phyloP scores from a whole-genome alignment of 148 eudicot species.

The Chenopodium berlandieri region DNA sequence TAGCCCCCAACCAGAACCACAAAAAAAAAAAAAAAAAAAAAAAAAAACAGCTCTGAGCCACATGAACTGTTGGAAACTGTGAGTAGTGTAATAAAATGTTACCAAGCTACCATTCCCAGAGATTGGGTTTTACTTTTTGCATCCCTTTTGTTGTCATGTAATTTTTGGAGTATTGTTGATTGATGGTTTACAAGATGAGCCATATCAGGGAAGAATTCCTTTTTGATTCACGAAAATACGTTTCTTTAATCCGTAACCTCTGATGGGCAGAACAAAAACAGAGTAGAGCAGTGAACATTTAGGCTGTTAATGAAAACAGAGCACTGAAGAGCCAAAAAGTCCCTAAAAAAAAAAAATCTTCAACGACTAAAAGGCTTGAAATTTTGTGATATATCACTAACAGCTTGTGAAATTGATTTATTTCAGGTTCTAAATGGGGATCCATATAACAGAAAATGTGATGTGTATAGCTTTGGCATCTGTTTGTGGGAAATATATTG shows the following conservation, averaged over 20 bases:
- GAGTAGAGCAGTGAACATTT: neutral
- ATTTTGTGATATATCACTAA: conserved; percentile 12
- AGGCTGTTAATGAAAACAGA: neutral
- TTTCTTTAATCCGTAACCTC: neutral
- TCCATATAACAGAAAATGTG: conserved; percentile 92
- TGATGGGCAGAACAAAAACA: neutral
- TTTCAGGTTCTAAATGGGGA: conserved; percentile 88
- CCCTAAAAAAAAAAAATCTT: neutral
- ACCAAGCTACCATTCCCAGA: neutral
- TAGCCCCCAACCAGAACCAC: neutral
- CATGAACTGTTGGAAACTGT: neutral
- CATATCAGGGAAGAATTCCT: neutral
- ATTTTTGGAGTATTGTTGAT: neutral
- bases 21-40: neutral
- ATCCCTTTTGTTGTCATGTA: neutral
- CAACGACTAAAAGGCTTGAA: neutral
- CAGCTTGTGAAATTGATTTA: conserved; percentile 18
- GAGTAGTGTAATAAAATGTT: neutral
- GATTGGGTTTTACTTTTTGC: neutral
- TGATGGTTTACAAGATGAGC: neutral
- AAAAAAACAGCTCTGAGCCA: too few relatives aligned
- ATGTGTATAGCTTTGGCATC: conserved; percentile 95
- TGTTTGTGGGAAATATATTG: conserved; percentile 96
- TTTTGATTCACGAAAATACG: too few relatives aligned
- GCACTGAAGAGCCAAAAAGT: neutral